Evolutionary conservation across 2,329 filamentous ascomycete species (phyloP), one percentile per base, ranked within the genome.

Genomic region (Aspergillus brasiliensis): DNA sequence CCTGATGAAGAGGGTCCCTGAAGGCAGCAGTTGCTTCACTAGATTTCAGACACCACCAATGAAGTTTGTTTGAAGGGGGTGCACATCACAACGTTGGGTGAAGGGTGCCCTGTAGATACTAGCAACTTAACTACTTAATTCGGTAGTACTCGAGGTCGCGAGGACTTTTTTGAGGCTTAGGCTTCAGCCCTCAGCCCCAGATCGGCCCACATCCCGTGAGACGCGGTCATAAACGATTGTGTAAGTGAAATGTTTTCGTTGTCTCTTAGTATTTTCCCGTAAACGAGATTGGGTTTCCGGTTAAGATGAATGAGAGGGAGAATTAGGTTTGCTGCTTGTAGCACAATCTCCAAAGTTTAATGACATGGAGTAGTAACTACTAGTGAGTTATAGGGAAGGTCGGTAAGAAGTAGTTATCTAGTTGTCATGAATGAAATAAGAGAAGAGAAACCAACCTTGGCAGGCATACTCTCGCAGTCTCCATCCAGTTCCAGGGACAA

Each of bases 141-240:
- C 11, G 13, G 31, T 34, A 15, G 31, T 23, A 21, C 40, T 44
- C 40, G 40, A 44, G 40, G 17, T 44, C 40, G 17, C 40, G 31
- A 37, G 27, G 28, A 38, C 37, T 34, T 37, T 38, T 19, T 54
- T 55, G 49, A 51, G 59, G 56, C 56, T 54, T 47, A 48, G 57
- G 38, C 57, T 49, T 58, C 51, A 62, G 60, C 48, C 48, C 44
- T 55, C 52, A 55, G 52, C 52, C 52, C 52, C 60, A 57, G 58
- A 60, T 60, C 58, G 60, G 51, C 58, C 60, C 60, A 62, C 59
- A 59, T 63, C 53, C 61, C 56, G 59, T 52, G 52, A 59, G 59
- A 63, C 56, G 56, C 49, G 53, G 61, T 48, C 60, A 48, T 51
- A 44, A 46, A 31, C 21, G 25, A 44, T 51, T 40, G 25, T 44